phyloP scores from a whole-genome alignment of 495 filamentous ascomycete species.

The Trichoderma erinaceum region DNA sequence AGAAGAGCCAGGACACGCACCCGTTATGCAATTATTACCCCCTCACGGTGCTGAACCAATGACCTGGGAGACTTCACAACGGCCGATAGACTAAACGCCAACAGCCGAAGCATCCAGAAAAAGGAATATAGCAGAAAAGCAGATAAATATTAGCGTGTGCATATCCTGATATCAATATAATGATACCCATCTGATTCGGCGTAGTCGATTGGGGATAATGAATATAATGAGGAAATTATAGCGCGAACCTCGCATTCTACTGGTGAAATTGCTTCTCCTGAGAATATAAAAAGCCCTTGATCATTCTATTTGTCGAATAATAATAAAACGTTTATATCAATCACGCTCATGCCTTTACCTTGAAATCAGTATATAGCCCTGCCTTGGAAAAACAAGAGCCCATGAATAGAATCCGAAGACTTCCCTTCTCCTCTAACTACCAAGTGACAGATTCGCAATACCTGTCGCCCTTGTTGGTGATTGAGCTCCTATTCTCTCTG shows the following conservation, averaged over 20 bases:
- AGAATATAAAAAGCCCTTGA: not conserved
- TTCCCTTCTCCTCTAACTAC: conserved; percentile 20
- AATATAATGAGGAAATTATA: not conserved
- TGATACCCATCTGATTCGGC: not conserved
- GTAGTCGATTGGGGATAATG: not conserved
- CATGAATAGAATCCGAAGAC: not conserved
- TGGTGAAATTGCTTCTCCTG: not conserved
- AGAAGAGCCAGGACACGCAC: not conserved
- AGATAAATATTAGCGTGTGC: conserved; percentile 1
- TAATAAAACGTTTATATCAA: not conserved
- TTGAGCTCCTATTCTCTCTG: conserved; percentile 21
- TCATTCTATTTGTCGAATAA: not conserved
- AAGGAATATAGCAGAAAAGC: not conserved
- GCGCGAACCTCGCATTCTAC: not conserved
- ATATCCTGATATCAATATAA: not conserved
- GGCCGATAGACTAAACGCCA: not conserved
- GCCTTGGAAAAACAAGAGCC: not conserved
- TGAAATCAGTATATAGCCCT: not conserved
- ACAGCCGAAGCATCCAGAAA: not conserved
- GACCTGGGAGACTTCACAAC: not conserved
- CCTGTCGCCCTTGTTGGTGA: conserved; percentile 14
- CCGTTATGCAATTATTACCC: not conserved
- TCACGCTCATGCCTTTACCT: not conserved
- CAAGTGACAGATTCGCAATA: conserved; percentile 2
- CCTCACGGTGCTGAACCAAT: not conserved